Evolutionary conservation across 192 early-diverging fungal genomes (phyloP).

Genomic region (Linnemannia schmuckeri): DNA sequence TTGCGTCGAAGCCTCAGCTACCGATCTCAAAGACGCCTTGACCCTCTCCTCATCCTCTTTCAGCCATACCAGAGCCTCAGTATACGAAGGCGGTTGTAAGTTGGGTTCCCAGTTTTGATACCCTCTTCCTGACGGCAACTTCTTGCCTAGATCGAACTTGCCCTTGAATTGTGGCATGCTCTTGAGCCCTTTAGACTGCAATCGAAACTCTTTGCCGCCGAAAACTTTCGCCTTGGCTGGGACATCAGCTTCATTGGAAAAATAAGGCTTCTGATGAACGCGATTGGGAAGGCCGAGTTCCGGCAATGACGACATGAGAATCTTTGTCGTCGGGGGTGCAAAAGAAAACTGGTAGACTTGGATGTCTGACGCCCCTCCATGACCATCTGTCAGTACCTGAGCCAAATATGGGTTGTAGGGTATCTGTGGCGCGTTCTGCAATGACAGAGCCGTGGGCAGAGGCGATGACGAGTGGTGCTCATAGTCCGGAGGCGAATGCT

Average conservation of each 20-base stretch:
- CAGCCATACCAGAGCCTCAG: constrained; percentile 58
- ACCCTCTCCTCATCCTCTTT: constrained; percentile 47
- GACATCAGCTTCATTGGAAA: constrained; percentile 69
- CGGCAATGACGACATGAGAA: constrained; percentile 54
- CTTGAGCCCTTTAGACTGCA: constrained; percentile 49
- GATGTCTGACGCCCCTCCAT: neutral
- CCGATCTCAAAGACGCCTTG: constrained; percentile 18
- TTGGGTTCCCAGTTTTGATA: constrained; percentile 42
- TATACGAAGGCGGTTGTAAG: constrained; percentile 55
- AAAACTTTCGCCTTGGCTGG: constrained; percentile 64
- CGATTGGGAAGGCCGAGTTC: constrained; percentile 41
- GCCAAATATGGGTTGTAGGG: neutral
- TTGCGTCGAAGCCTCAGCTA: constrained; percentile 32
- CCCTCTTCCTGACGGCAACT: neutral
- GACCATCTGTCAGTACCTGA: neutral
- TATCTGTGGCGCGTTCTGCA: neutral
- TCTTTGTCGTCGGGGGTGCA: constrained; percentile 56
- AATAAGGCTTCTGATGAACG: constrained; percentile 73
- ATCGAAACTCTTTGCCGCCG: constrained; percentile 71
- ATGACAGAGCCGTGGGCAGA: neutral
- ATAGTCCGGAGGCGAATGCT: neutral
- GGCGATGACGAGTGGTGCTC: neutral
- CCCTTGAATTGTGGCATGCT: constrained; percentile 32
- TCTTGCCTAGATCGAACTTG: neutral
- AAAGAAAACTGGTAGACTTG: constrained; percentile 35